Conservation (phyloP, 116 monocot genomes). For the Papilionanthe hybrid region DNA sequence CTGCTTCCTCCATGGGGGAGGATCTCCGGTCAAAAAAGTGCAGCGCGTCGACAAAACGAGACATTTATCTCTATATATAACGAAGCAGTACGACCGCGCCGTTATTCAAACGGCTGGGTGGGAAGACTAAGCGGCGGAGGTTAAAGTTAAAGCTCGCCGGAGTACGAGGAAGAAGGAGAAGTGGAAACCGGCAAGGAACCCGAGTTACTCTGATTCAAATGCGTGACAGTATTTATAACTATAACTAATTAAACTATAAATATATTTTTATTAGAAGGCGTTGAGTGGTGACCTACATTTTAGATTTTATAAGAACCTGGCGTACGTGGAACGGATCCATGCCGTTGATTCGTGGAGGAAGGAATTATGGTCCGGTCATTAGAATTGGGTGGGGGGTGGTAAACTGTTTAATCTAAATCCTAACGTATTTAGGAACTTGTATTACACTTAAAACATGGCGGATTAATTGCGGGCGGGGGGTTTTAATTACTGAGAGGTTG, state of each 20-base stretch:
- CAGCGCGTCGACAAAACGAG: slow-evolving; percentile 11
- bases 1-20: slow-evolving; percentile 45
- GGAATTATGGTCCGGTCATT: not conserved
- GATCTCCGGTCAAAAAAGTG: slow-evolving; percentile 20
- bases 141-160: not conserved
- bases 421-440: not conserved
- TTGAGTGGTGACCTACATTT: not conserved
- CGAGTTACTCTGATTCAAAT: not conserved
- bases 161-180: not conserved
- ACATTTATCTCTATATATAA: not conserved
- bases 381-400: slow-evolving; percentile 2
- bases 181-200: not conserved
- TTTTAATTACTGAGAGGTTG: not conserved
- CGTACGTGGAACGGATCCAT: not conserved
- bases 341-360: not conserved
- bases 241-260: too few relatives aligned
- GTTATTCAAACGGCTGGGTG: not conserved
- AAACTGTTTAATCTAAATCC: slow-evolving; percentile 1
- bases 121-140: not conserved
- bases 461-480: not conserved
- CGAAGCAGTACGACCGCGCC: too few relatives aligned
- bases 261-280: not conserved
- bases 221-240: not conserved
- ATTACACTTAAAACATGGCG: not conserved
- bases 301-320: not conserved